Base-by-base conservation (phyloP, 352 stramenopile species). In the Pythium insidiosum region DNA sequence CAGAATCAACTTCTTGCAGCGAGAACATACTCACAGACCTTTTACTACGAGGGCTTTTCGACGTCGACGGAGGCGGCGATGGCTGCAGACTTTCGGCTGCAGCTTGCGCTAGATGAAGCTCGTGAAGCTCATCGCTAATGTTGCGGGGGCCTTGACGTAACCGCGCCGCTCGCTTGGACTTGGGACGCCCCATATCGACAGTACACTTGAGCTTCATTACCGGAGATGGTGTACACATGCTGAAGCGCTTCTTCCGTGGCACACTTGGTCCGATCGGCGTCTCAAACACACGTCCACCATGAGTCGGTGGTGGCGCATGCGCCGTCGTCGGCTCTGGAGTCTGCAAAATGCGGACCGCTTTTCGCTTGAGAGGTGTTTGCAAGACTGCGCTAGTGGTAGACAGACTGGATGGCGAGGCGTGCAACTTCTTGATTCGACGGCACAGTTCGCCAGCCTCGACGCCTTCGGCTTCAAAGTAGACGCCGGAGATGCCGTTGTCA, bases 121-220 rank as follows among this genome's bases (percentile, higher is more conserved):
- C 61, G 4, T 72, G 61, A 39, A 85, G 42, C 9, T 77, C 75
- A 6, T 57, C 63, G 33, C 83, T 70, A 25, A 84, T 81, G 30
- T 74, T 73, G 42, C 61, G 63, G 23, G 63, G 67, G 29, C 65
- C 66, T 19, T 50, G 69, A 31, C 58, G 63, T n/a, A 66, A 56
- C 12, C 60, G 55, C 3, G 71, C 65, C 18, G 70, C 65, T 33
- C 70, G 72, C 37, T 92, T 92, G 3, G 76, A 80, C 25, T 67
- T 53, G 22, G 80, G 80, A 2, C 65, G 66, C 2, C 80, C 80
- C 64, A 92, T 84, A 22, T 88, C 73, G 22, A 88, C 76, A 6
- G 65, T 88, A 53, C 59, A 84, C 29, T 84, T 83, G 20, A 90
- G 53, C 41, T 86, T 87, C 54, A 84, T 77, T 43, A 88, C 73